phyloP scores from a whole-genome alignment of 139 green algal genomes.

The Haematococcus sp. region DNA sequence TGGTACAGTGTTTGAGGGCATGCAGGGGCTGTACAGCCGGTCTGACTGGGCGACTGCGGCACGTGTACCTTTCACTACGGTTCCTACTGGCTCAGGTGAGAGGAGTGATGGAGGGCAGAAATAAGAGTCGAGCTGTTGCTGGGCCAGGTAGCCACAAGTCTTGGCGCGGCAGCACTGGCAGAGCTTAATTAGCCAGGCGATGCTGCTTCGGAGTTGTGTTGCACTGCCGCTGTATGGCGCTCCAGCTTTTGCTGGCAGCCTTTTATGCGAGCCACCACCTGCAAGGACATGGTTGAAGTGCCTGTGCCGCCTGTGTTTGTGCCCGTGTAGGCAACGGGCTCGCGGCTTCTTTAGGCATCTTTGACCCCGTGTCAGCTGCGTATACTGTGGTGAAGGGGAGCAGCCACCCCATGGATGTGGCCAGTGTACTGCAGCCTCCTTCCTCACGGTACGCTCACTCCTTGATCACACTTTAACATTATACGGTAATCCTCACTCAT shows the following conservation, averaged over 20 bases:
- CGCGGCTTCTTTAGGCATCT: constrained; percentile 61
- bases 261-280: too few species aligned
- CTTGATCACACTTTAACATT: too few species aligned
- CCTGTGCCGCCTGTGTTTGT: too few species aligned
- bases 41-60: constrained; percentile 60
- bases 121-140: constrained; percentile 23
- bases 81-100: constrained; percentile 55
- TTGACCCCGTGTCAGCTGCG: constrained; percentile 54
- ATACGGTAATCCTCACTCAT: too few species aligned
- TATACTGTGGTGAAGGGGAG: constrained; percentile 47
- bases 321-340: constrained; percentile 64
- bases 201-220: too few species aligned
- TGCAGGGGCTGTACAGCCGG: constrained; percentile 68
- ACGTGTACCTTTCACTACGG: constrained; percentile 47
- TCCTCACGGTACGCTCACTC: neutral
- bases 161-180: too few species aligned
- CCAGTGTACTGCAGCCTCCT: constrained; percentile 61
- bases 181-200: too few species aligned
- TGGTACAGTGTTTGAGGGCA: constrained; percentile 66
- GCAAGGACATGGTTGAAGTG: too few species aligned
- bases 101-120: neutral
- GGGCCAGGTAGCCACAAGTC: too few species aligned
- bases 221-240: too few species aligned
- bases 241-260: too few species aligned
- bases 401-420: constrained; percentile 53